Base-by-base conservation (phyloP, 306 rosid genomes). In the Medicago ruthenica region DNA sequence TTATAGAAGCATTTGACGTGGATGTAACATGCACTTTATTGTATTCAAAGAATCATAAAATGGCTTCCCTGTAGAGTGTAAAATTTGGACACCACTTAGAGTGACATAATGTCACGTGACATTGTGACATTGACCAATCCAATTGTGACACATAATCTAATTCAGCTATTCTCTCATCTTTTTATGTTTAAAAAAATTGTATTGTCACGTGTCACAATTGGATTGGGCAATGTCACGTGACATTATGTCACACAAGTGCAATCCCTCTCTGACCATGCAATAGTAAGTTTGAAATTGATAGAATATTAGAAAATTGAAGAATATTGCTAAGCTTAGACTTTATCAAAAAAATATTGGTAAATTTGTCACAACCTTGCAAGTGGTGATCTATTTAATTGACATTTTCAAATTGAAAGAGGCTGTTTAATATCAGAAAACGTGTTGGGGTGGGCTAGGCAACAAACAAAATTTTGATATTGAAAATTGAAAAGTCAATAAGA, bases 201-300 rank as follows among this genome's bases (percentile, higher is more conserved):
- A n/a, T n/a, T n/a, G n/a, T n/a, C n/a, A n/a, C n/a, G n/a, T n/a
- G n/a, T n/a, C n/a, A n/a, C n/a, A n/a, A n/a, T n/a, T n/a, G n/a
- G n/a, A n/a, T n/a, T n/a, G n/a, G n/a, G n/a, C n/a, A n/a, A n/a
- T n/a, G n/a, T n/a, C n/a, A n/a, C n/a, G n/a, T n/a, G n/a, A n/a
- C n/a, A n/a, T n/a, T n/a, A n/a, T n/a, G n/a, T n/a, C n/a, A n/a
- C n/a, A n/a, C n/a, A n/a, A n/a, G n/a, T n/a, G n/a, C n/a, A n/a
- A n/a, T n/a, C n/a, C n/a, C n/a, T n/a, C n/a, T 42, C n/a, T 72
- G 82, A 64, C 83, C 67, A 40, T 5, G 37, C 37, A 34, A 34
- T 0, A 34, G 37, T 1, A 34, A 34, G 0, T 5, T 34, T 34
- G 37, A 34, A 34, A 34, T 5, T 34, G 7, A 34, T 34, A 24